A percentile compares a stretch with the other conserved stretches of the same genome.
Evolutionary conservation across 139 green algal genomes (phyloP).

Genomic region (Chlamydomonas schloesseri): DNA sequence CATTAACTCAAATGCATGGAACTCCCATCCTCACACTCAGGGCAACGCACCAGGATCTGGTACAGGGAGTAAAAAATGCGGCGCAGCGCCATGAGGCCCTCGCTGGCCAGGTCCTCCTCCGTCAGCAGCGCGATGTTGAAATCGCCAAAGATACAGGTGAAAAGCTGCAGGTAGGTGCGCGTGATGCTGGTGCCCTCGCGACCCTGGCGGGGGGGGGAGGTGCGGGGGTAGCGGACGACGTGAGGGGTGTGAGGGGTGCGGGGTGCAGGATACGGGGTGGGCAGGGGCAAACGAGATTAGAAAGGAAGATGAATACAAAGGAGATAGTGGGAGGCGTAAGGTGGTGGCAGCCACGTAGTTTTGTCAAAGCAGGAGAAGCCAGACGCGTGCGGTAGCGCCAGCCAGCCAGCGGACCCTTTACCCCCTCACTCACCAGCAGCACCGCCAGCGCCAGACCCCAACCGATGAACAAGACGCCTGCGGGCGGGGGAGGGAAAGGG

Average conservation of each 20-base stretch:
- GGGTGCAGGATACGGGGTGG: no score
- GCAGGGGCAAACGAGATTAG: no score
- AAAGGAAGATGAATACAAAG: no score
- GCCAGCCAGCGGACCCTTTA: no score
- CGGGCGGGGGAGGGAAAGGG: not conserved
- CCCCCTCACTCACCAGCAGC: conserved; percentile 32
- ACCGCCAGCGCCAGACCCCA: conserved; percentile 34
- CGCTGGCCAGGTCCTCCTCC: not conserved
- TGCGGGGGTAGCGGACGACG: no score
- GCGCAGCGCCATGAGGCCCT: conserved; percentile 15
- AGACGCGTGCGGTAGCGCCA: no score
- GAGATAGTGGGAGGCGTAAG: no score
- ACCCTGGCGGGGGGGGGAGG: not conserved
- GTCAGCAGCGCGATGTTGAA: not conserved
- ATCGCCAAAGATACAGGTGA: conserved; percentile 40
- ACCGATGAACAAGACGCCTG: conserved; percentile 32
- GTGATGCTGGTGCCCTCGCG: not conserved
- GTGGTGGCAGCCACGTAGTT: no score
- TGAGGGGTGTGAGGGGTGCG: no score
- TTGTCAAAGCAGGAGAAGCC: no score
- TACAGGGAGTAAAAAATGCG: conserved; percentile 28
- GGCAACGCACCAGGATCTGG: conserved; percentile 11
- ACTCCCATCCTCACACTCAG: no score
- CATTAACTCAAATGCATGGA: no score
- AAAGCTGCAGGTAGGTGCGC: conserved; percentile 34